phyloP scores from a whole-genome alignment of 768 basidiomycete species.

The Leccinum ochraceum region DNA sequence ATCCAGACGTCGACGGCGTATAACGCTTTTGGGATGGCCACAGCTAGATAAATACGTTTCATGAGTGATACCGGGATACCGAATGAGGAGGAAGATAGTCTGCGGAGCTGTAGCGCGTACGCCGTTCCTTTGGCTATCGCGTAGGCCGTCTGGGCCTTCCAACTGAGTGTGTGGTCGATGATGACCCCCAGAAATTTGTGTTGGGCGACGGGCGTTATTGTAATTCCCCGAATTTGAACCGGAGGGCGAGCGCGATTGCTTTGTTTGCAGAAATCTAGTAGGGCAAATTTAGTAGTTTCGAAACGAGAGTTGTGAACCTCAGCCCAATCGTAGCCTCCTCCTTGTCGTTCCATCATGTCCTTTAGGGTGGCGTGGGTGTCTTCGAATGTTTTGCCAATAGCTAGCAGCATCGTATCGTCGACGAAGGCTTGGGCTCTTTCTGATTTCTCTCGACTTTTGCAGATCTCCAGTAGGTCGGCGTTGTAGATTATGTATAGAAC shows the following conservation, averaged over 20 bases:
- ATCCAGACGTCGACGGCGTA: not conserved
- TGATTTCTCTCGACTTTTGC: not conserved
- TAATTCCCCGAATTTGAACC: not conserved
- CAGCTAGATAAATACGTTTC: not conserved
- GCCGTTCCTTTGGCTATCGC: not conserved
- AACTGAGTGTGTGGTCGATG: not conserved
- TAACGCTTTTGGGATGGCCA: not conserved
- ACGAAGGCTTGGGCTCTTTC: not conserved
- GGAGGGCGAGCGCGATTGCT: not conserved
- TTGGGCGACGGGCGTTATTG: not conserved
- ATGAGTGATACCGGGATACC: not conserved
- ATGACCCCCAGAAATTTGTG: conserved; percentile 2
- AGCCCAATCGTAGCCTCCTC: not conserved
- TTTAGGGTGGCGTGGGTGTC: not conserved
- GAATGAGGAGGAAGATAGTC: accelerated
- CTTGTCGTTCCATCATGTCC: not conserved
- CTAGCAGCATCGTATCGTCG: not conserved
- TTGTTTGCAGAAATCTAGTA: not conserved
- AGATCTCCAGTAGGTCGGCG: not conserved
- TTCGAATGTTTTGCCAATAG: not conserved
- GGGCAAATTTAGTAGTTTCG: not conserved
- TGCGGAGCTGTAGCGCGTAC: not conserved
- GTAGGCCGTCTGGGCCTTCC: not conserved
- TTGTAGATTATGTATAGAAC: not conserved
- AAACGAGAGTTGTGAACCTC: not conserved